A percentile compares a stretch with the other conserved stretches of the same genome.
phyloP scores from a whole-genome alignment of 2,329 filamentous ascomycete species.

The Bipolaris oryzae region DNA sequence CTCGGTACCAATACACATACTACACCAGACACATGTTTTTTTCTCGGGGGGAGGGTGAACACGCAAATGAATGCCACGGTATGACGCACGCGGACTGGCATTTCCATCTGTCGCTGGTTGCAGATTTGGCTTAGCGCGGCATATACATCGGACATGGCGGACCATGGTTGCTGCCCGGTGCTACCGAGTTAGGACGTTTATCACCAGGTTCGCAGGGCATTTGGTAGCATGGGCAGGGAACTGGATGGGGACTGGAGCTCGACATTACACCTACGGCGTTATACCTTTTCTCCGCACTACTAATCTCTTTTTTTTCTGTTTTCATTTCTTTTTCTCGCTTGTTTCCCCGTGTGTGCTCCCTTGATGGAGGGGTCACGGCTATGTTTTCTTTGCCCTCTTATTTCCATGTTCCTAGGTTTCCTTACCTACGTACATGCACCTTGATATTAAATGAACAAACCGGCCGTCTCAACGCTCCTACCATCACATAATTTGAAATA shows the following conservation, averaged over 20 bases:
- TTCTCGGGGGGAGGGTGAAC: not conserved
- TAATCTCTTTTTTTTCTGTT: not conserved
- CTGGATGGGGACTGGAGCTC: not conserved
- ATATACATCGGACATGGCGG: not conserved
- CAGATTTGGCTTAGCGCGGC: not conserved
- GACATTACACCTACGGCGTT: conserved; percentile 1
- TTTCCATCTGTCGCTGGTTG: not conserved
- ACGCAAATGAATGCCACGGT: not conserved
- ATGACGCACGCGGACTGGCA: not conserved
- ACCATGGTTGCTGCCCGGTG: not conserved
- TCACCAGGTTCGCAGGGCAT: not conserved
- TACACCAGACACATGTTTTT: not conserved
- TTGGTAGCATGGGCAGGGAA: not conserved
- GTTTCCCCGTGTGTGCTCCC: not conserved
- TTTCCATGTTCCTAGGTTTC: too few relatives aligned
- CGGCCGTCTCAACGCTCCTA: too few relatives aligned
- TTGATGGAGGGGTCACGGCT: not conserved
- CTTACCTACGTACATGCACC: too few relatives aligned
- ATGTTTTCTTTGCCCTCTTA: too few relatives aligned
- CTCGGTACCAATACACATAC: too few relatives aligned
- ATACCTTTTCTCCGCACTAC: not conserved
- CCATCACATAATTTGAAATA: too few relatives aligned
- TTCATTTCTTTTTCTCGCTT: not conserved
- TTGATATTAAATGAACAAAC: too few relatives aligned
- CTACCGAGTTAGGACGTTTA: not conserved